These are phyloP conservation scores for Pholiota adiposa DNA, from an alignment of 1,284 basidiomycete species.

Conservation along the genomic window DNA sequence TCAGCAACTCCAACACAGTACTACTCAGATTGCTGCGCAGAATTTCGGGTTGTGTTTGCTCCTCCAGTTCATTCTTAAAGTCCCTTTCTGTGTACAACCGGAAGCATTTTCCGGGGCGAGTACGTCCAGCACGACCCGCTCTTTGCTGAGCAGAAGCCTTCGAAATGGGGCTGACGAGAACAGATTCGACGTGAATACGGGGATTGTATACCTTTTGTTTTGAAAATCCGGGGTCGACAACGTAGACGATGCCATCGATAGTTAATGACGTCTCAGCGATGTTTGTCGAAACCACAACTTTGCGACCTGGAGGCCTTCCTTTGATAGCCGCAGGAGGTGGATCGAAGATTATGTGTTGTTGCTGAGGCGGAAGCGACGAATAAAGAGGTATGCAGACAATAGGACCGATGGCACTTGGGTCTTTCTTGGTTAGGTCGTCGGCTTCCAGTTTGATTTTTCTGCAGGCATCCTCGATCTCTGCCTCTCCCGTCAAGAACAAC, in stretches of 20 bases:
- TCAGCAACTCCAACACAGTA: constrained; percentile 93
- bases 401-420: constrained; percentile 83
- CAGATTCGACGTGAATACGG: constrained; percentile 92
- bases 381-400: constrained; percentile 91
- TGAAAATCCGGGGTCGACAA: constrained; percentile 97
- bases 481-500: constrained; percentile 96
- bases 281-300: constrained; percentile 96
- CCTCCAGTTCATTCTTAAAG: constrained; percentile 94
- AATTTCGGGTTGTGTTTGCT: constrained; percentile 97
- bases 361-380: constrained; percentile 89
- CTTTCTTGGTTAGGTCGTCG: constrained; percentile 75
- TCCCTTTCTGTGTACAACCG: constrained; percentile 97
- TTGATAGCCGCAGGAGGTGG: constrained; percentile 66
- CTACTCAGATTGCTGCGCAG: constrained; percentile 91
- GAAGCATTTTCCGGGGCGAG: constrained; percentile 97
- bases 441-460: constrained; percentile 91
- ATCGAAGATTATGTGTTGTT: constrained; percentile 97
- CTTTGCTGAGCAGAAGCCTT: constrained; percentile 97
- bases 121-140: constrained; percentile 95
- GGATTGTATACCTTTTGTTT: constrained; percentile 99
- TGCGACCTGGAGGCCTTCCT: constrained; percentile 85
- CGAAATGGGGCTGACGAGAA: constrained; percentile 96
- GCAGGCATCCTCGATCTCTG: constrained; percentile 98
- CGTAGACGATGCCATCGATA: constrained; percentile 98
- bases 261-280: constrained; percentile 98